Conservation (phyloP, 768 basidiomycete species). For the Trametes gibbosa region DNA sequence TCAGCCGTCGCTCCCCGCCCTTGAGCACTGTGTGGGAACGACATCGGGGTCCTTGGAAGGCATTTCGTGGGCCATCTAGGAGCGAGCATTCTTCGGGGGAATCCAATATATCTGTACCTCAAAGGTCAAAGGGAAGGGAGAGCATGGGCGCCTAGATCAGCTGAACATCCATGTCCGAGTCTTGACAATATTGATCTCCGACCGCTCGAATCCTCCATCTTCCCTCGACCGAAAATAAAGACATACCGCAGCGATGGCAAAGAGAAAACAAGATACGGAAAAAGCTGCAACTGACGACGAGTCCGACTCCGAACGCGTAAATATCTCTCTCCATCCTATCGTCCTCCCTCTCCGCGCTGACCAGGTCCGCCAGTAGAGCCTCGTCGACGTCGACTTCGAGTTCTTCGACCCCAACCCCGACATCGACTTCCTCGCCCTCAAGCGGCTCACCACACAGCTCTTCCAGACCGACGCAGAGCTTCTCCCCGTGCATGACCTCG, state of each 20-base stretch:
- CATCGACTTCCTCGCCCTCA: conserved; percentile 85
- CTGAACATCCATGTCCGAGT: not conserved
- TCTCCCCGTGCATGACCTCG: conserved; percentile 69
- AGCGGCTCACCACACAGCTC: conserved; percentile 67
- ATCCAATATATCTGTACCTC: too few species aligned
- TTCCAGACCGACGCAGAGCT: conserved; percentile 71
- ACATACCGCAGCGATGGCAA: conserved; percentile 15
- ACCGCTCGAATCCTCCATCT: not conserved
- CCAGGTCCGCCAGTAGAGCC: conserved; percentile 41
- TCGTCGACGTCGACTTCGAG: conserved; percentile 88
- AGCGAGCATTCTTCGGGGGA: too few species aligned
- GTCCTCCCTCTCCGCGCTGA: not conserved
- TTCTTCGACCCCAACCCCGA: conserved; percentile 85
- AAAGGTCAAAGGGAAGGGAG: too few species aligned
- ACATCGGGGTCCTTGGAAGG: too few species aligned
- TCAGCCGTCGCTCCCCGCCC: too few species aligned
- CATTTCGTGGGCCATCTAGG: too few species aligned
- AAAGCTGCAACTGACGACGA: conserved; percentile 11
- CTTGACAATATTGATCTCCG: too few species aligned
- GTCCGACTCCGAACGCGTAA: conserved; percentile 22
- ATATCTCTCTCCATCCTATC: not conserved
- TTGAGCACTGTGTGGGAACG: too few species aligned
- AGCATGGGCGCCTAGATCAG: not conserved
- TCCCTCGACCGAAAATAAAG: not conserved
- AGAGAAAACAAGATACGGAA: conserved; percentile 20